phyloP scores from a whole-genome alignment of 2,329 filamentous ascomycete species.

The Nothopassalora personata region DNA sequence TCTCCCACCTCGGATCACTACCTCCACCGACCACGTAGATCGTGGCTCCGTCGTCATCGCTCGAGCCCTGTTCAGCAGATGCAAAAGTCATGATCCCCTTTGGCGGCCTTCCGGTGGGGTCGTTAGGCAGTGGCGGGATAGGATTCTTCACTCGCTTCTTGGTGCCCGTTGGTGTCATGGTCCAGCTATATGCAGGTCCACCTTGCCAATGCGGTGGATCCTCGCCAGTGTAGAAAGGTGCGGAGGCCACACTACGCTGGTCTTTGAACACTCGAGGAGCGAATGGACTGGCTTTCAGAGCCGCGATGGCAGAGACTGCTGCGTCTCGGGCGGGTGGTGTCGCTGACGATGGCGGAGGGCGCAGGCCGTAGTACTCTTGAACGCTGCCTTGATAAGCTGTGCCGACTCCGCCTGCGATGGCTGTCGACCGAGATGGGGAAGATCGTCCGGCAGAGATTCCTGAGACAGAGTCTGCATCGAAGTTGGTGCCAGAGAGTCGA shows the following conservation, averaged over 20 bases:
- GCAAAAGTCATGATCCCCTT: constrained; percentile 84
- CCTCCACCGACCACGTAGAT: constrained; percentile 33
- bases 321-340: constrained; percentile 20
- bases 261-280: constrained; percentile 85
- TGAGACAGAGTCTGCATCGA: constrained; percentile 22
- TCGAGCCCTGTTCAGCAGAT: constrained; percentile 13
- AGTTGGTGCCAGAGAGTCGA: constrained; percentile 20
- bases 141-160: constrained; percentile 28
- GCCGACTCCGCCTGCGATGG: constrained; percentile 10
- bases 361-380: constrained; percentile 33
- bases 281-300: constrained; percentile 29
- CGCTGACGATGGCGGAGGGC: constrained; percentile 26
- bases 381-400: constrained; percentile 26
- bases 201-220: constrained; percentile 50
- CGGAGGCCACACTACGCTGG: constrained; percentile 75
- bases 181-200: constrained; percentile 24
- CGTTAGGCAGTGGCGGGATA: constrained; percentile 47
- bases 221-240: constrained; percentile 77
- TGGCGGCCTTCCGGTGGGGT: constrained; percentile 55
- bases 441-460: constrained; percentile 22
- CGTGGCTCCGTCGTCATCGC: constrained; percentile 23
- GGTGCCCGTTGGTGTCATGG: constrained; percentile 34
- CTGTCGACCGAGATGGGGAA: constrained; percentile 21
- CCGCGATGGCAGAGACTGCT: constrained; percentile 23
- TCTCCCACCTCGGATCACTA: constrained; percentile 32